Conservation (phyloP, 805 yeast genomes). For the Candida tallmaniae region DNA sequence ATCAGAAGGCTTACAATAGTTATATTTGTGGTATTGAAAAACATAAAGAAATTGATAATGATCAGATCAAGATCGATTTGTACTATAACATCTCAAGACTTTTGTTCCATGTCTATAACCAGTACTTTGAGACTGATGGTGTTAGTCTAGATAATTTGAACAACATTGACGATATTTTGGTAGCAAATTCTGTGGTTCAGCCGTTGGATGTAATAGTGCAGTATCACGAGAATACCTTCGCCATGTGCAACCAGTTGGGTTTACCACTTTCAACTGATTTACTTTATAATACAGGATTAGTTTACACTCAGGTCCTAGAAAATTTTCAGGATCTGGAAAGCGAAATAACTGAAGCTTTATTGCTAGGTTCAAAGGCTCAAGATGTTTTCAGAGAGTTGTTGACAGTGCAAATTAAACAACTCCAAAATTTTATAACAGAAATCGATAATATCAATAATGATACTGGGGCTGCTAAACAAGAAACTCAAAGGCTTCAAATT, state of each 20-base stretch:
- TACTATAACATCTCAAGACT: slow-evolving; percentile 58
- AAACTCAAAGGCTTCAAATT: background rate
- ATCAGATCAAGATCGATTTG: slow-evolving; percentile 32
- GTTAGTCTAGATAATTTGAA: slow-evolving; percentile 26
- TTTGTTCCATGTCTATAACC: slow-evolving; percentile 53
- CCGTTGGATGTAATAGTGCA: slow-evolving; percentile 28
- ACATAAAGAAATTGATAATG: slow-evolving; percentile 4
- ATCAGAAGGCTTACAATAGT: slow-evolving; percentile 48
- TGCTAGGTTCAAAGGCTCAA: slow-evolving; percentile 1
- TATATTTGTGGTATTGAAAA: slow-evolving; percentile 18
- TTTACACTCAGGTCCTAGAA: slow-evolving; percentile 46
- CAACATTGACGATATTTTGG: slow-evolving; percentile 28
- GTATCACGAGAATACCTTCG: slow-evolving; percentile 37
- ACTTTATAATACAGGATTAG: slow-evolving; percentile 43
- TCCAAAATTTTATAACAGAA: slow-evolving; percentile 24
- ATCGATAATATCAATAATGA: slow-evolving; percentile 8
- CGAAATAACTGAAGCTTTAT: background rate
- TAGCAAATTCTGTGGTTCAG: slow-evolving; percentile 28
- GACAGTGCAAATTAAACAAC: slow-evolving; percentile 19
- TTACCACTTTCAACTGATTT: slow-evolving; percentile 36
- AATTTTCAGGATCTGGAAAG: background rate
- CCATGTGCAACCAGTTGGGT: slow-evolving; percentile 5
- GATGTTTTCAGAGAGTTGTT: slow-evolving; percentile 15
- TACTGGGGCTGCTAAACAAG: background rate
- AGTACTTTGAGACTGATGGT: slow-evolving; percentile 45